Percentiles rank a stretch among this genome's conserved stretches.
Conservation (phyloP, 768 basidiomycete species). For the Galerina sulciceps region DNA sequence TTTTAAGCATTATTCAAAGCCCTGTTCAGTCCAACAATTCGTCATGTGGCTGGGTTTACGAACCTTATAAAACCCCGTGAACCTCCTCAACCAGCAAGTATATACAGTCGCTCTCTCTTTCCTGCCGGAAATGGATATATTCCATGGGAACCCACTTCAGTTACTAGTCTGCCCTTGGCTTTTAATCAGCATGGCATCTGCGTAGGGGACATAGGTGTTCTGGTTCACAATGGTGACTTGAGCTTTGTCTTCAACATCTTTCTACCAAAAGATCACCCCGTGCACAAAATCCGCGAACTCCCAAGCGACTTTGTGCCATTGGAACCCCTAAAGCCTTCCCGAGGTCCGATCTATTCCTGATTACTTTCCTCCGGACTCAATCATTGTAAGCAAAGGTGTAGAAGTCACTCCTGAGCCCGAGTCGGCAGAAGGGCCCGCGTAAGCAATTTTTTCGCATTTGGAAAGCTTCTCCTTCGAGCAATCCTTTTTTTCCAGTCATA, state of each 20-base stretch:
- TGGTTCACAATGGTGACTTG: not conserved
- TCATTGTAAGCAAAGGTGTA: not conserved
- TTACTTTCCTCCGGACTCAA: not conserved
- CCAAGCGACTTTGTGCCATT: not conserved
- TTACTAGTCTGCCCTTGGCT: not conserved
- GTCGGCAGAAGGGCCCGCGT: not conserved
- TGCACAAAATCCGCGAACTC: not conserved
- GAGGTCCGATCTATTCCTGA: not conserved
- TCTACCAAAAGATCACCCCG: not conserved
- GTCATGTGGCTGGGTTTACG: too few relatives aligned
- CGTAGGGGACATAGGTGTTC: not conserved
- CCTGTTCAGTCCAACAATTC: too few relatives aligned
- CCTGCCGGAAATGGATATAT: too few relatives aligned
- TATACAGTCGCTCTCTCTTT: too few relatives aligned
- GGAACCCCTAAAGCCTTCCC: not conserved
- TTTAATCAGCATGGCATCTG: not conserved
- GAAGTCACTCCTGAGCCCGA: not conserved
- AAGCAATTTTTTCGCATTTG: not conserved
- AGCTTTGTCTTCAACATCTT: not conserved
- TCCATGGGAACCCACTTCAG: not conserved
- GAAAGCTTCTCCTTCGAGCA: not conserved
- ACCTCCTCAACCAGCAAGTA: too few relatives aligned
- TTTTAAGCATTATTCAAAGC: too few relatives aligned
- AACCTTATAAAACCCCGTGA: too few relatives aligned
- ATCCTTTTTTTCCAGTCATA: not conserved